Percentiles rank a stretch among this genome's conserved stretches.
Evolutionary conservation across 192 early-diverging fungal species (phyloP).

Genomic region (Coemansia sp.): DNA sequence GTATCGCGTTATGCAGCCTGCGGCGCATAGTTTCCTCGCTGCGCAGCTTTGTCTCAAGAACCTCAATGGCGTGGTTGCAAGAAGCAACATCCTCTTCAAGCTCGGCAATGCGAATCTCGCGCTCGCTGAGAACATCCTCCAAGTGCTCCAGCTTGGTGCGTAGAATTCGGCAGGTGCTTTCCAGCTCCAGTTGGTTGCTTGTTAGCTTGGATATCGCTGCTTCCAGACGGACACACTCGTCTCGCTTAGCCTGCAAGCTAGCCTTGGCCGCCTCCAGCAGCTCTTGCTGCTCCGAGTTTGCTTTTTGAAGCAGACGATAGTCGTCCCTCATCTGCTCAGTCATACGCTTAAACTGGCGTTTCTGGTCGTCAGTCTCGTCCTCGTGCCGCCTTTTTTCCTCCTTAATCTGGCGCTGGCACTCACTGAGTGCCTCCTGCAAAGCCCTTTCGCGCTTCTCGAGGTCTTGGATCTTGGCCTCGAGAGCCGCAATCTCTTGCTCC

Average conservation of each 20-base stretch:
- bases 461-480: slow-evolving; percentile 28
- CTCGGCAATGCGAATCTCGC: slow-evolving; percentile 52
- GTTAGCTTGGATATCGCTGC: slow-evolving; percentile 35
- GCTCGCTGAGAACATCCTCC: slow-evolving; percentile 29
- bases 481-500: slow-evolving; percentile 30
- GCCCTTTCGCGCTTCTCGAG: slow-evolving; percentile 17
- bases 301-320: slow-evolving; percentile 47
- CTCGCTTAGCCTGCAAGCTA: slow-evolving; percentile 21
- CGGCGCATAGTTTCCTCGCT: slow-evolving; percentile 77
- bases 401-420: slow-evolving; percentile 9
- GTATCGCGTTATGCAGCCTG: slow-evolving; percentile 83
- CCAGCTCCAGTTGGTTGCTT: slow-evolving; percentile 39
- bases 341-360: slow-evolving; percentile 35
- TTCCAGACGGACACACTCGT: slow-evolving; percentile 35
- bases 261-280: slow-evolving; percentile 22
- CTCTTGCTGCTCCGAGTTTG: slow-evolving; percentile 20
- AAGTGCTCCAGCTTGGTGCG: slow-evolving; percentile 35
- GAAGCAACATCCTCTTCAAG: slow-evolving; percentile 41
- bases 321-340: slow-evolving; percentile 31
- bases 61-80: slow-evolving; percentile 32
- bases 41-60: slow-evolving; percentile 61
- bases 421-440: slow-evolving; percentile 8
- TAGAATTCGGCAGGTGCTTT: slow-evolving; percentile 35
- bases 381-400: slow-evolving; percentile 16
- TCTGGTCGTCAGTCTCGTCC: slow-evolving; percentile 17